These are phyloP conservation scores for Alternaria atra DNA, from an alignment of 2,329 filamentous ascomycete genomes.

Conservation along the genomic window DNA sequence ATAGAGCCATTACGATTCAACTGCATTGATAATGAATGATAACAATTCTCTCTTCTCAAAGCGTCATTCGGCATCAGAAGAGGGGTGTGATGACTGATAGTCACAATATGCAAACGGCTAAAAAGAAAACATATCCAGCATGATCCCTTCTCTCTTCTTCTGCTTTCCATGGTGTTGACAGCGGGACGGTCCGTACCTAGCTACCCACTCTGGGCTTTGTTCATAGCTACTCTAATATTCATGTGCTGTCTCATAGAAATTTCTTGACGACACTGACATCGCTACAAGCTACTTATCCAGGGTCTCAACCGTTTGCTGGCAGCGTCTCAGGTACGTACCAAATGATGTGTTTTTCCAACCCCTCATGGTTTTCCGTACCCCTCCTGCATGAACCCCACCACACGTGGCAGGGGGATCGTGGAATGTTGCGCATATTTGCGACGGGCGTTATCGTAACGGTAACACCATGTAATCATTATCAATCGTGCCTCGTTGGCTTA, in stretches of 20 bases:
- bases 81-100: neutral
- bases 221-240: neutral
- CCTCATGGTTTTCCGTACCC: neutral
- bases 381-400: conserved; percentile 3
- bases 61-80: neutral
- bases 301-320: neutral
- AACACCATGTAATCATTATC: neutral
- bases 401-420: neutral
- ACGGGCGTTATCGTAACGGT: neutral
- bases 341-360: neutral
- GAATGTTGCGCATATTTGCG: neutral
- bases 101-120: neutral
- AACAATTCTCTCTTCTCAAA: conserved; percentile 6
- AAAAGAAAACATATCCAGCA: conserved; percentile 7
- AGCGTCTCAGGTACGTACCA: neutral
- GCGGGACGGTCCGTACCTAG: conserved; percentile 18
- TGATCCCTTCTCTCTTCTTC: conserved; percentile 14
- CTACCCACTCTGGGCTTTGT: neutral
- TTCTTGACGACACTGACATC: neutral
- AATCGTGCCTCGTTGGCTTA: neutral
- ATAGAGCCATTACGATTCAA: conserved; percentile 4
- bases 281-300: neutral
- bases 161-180: neutral
- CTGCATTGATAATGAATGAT: conserved; percentile 8
- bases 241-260: neutral